A percentile compares a stretch with the other conserved stretches of the same genome.
Conservation (phyloP, 352 stramenopile genomes). For the Poterioochromonas sp. region DNA sequence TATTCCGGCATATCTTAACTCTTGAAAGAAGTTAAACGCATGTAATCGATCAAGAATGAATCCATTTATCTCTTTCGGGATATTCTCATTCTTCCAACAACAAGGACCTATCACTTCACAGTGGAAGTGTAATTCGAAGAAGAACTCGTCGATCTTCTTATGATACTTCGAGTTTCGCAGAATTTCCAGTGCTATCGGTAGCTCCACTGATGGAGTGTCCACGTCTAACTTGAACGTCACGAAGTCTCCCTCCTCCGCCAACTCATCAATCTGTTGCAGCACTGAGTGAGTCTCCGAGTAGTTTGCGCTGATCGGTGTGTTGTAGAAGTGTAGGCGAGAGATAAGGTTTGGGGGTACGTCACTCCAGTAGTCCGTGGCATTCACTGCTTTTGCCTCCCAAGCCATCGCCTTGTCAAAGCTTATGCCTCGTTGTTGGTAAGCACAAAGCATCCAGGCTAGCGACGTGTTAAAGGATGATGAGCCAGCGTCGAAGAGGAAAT, state of each 20-base stretch:
- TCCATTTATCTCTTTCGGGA: background rate
- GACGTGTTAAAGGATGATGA: background rate
- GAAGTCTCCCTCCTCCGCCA: background rate
- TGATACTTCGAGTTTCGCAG: background rate
- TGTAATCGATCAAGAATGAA: background rate
- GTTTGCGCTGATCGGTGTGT: background rate
- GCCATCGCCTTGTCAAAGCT: background rate
- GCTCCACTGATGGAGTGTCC: slow-evolving; percentile 2
- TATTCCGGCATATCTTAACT: background rate
- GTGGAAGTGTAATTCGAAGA: slow-evolving; percentile 24
- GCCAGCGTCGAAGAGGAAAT: background rate
- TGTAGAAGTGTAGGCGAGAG: background rate
- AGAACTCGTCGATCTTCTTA: slow-evolving; percentile 4
- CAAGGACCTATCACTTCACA: slow-evolving; percentile 5
- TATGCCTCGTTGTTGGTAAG: background rate
- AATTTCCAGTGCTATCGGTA: slow-evolving; percentile 7
- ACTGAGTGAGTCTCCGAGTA: background rate
- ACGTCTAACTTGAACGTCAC: slow-evolving; percentile 25
- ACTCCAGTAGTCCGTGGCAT: background rate
- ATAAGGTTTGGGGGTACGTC: background rate
- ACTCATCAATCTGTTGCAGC: background rate
- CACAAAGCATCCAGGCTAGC: slow-evolving; percentile 11
- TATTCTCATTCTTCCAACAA: no score
- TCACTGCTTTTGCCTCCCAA: background rate
- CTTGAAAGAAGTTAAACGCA: background rate